Conservation (phyloP, 208 protist species). For the Zelonia costaricensis region DNA sequence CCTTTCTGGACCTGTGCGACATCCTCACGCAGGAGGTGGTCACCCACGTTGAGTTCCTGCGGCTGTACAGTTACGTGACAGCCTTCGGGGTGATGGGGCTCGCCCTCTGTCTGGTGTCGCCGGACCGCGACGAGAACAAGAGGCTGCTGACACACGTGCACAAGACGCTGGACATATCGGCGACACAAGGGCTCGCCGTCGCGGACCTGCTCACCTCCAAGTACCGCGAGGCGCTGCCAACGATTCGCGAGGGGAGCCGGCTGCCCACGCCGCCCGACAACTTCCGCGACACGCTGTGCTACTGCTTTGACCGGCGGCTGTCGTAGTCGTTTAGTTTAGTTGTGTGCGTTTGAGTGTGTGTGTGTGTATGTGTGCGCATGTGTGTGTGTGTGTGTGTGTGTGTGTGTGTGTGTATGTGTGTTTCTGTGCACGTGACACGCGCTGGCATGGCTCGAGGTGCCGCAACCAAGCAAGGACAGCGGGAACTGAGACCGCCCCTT, state of each 20-base stretch:
- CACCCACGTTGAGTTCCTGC: conserved; percentile 82
- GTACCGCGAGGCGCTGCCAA: conserved; percentile 48
- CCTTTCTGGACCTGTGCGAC: conserved; percentile 73
- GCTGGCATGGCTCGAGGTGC: no score
- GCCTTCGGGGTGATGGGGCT: conserved; percentile 65
- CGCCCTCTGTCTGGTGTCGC: conserved; percentile 59
- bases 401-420: background rate
- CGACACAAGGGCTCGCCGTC: conserved; percentile 52
- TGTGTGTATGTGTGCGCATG: background rate
- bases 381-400: no score
- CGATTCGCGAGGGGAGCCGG: conserved; percentile 18
- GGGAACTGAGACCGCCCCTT: no score
- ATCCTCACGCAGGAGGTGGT: conserved; percentile 72
- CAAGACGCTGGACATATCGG: conserved; percentile 62
- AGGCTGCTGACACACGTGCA: conserved; percentile 55
- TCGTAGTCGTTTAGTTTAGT: conserved; percentile 6
- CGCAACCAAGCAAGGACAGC: no score
- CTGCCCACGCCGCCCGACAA: conserved; percentile 38
- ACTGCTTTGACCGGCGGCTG: conserved; percentile 50
- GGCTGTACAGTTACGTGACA: conserved; percentile 58
- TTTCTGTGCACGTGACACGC: no score
- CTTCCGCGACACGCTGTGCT: conserved; percentile 52
- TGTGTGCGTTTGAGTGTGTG: background rate
- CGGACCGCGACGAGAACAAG: conserved; percentile 50
- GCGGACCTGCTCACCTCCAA: conserved; percentile 71